Evolutionary conservation across 257 asterid genomes (phyloP).

Genomic region (Rauvolfia tetraphylla): DNA sequence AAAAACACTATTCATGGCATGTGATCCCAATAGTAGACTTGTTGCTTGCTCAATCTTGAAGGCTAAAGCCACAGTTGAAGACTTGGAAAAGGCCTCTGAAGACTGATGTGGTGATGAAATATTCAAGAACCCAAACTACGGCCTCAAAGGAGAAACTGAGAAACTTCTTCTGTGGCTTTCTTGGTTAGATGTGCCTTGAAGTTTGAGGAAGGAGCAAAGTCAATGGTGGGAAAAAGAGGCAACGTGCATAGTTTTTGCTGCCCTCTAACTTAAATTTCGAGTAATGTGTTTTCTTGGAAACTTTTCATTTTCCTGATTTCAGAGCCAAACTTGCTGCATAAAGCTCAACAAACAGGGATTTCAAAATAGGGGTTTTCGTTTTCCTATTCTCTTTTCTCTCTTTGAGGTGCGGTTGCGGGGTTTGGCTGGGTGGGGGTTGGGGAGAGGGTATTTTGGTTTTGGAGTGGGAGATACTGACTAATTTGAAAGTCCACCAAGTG

Average conservation of each 20-base stretch:
- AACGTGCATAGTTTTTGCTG: slow-evolving; percentile 53
- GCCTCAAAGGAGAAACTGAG: slow-evolving; percentile 12
- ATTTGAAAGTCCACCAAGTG: slow-evolving; percentile 20
- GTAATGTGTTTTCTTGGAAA: slow-evolving; percentile 16
- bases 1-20: slow-evolving; percentile 36
- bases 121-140: background rate
- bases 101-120: background rate
- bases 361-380: background rate
- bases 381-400: background rate
- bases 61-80: background rate
- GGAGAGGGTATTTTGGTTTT: background rate
- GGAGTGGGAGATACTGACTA: slow-evolving; percentile 3
- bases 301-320: slow-evolving; percentile 39
- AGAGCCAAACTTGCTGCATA: slow-evolving; percentile 51
- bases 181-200: slow-evolving; percentile 19
- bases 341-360: slow-evolving; percentile 30
- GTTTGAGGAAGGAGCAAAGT: slow-evolving; percentile 33
- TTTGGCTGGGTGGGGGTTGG: slow-evolving; percentile 7
- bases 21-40: slow-evolving; percentile 7
- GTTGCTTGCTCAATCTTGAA: background rate
- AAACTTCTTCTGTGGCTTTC: slow-evolving; percentile 11
- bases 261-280: slow-evolving; percentile 26
- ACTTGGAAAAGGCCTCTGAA: background rate
- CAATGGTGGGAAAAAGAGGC: slow-evolving; percentile 36
- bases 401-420: background rate